Evolutionary conservation across 129 eudicot species (phyloP).

Genomic region (Lactuca saligna): DNA sequence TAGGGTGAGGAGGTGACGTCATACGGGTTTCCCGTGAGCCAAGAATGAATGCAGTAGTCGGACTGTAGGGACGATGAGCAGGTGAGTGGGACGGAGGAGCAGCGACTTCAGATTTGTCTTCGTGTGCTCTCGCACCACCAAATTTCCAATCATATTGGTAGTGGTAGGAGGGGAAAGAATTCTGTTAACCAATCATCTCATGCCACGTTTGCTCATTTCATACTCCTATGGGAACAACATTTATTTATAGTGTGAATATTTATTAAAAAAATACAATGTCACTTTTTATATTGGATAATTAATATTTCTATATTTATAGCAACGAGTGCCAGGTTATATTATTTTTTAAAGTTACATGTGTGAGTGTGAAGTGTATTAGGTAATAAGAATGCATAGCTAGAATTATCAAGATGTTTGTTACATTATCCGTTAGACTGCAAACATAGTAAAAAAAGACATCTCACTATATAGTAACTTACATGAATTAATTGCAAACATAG

Average conservation of each 20-base stretch:
- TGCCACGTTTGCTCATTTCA: constrained; percentile 20
- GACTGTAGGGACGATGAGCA: constrained; percentile 28
- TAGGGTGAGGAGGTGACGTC: constrained; percentile 22
- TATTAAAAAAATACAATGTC: no score
- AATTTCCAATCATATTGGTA: constrained; percentile 12
- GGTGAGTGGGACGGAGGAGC: constrained; percentile 15
- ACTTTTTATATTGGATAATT: not conserved
- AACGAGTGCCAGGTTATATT: no score
- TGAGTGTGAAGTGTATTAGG: no score
- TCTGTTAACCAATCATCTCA: not conserved
- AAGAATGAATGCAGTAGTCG: constrained; percentile 5
- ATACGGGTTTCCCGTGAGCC: constrained; percentile 32
- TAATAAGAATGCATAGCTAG: no score
- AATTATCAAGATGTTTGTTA: no score
- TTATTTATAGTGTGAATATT: no score
- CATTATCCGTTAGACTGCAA: no score
- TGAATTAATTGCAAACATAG: no score
- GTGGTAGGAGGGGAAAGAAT: constrained; percentile 1
- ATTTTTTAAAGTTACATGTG: no score
- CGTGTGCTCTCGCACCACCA: constrained; percentile 11
- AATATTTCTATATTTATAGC: no score
- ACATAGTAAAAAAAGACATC: no score
- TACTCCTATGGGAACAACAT: not conserved
- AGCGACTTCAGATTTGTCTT: constrained; percentile 40
- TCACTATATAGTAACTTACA: no score